Evolutionary conservation across 2,329 filamentous ascomycete species (phyloP).

Genomic region (Ceratocystis eucalypticola): DNA sequence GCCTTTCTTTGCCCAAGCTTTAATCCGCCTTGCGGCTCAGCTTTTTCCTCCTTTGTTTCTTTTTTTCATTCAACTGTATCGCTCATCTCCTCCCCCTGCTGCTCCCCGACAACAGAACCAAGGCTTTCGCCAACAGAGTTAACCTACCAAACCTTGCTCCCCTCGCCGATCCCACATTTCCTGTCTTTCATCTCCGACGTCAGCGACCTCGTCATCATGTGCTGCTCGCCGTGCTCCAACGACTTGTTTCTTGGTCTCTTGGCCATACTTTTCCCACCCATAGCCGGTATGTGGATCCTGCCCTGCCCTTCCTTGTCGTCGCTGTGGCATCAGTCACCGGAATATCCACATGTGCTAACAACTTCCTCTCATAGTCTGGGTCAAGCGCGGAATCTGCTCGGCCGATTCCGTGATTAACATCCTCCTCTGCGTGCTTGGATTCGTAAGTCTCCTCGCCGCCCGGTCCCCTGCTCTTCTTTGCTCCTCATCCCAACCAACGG

Average conservation of each 20-base stretch:
- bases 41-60: not conserved
- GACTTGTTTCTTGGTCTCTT: constrained; percentile 52
- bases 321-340: not conserved
- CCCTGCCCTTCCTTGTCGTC: not conserved
- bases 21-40: not conserved
- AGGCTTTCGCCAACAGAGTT: not conserved
- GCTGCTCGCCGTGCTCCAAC: constrained; percentile 27
- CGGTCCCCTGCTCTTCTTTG: not conserved
- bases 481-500: not conserved
- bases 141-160: not conserved
- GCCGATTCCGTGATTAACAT: constrained; percentile 92
- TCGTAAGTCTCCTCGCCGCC: constrained; percentile 29
- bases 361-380: constrained; percentile 56
- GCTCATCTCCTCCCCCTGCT: not conserved
- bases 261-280: constrained; percentile 51
- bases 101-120: not conserved
- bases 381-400: constrained; percentile 85
- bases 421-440: constrained; percentile 68
- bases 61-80: not conserved
- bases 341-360: not conserved
- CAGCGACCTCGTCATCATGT: constrained; percentile 33
- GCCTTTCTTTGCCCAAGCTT: no score
- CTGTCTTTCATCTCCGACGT: not conserved
- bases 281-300: constrained; percentile 40
- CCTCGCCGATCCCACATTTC: not conserved